A percentile compares a stretch with the other conserved stretches of the same genome.
Conservation (phyloP, 352 stramenopile genomes). For the Pythium plurisporium region DNA sequence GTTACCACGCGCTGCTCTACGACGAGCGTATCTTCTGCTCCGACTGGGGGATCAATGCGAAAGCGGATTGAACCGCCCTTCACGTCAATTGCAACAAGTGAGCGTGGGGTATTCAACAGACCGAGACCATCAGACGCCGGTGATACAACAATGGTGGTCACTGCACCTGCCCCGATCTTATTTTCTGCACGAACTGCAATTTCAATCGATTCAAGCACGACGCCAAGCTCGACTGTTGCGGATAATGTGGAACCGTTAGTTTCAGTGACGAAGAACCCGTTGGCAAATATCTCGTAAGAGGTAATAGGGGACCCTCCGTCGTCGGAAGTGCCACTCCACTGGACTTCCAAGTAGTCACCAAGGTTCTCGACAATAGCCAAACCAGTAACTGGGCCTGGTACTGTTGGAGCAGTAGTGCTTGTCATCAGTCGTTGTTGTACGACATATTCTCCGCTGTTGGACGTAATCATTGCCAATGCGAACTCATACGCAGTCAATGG, state of each 20-base stretch:
- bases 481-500: conserved; percentile 36
- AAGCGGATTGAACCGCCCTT: conserved; percentile 15
- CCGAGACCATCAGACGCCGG: background rate
- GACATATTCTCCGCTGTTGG: conserved; percentile 29
- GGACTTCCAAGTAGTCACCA: conserved; percentile 32
- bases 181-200: conserved; percentile 44
- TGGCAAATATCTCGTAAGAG: conserved; percentile 43
- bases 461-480: conserved; percentile 22
- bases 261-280: conserved; percentile 31
- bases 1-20: conserved; percentile 33
- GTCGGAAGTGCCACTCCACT: conserved; percentile 40
- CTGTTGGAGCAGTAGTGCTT: conserved; percentile 28
- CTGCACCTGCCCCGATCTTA: conserved; percentile 25
- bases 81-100: conserved; percentile 1
- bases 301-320: conserved; percentile 32
- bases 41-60: background rate
- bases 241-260: conserved; percentile 22
- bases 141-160: conserved; percentile 16
- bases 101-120: background rate
- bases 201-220: background rate
- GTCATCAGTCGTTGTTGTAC: conserved; percentile 24
- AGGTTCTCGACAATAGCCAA: conserved; percentile 28
- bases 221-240: conserved; percentile 16
- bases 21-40: background rate
- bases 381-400: conserved; percentile 30